Percentiles rank a stretch among this genome's conserved stretches.
Evolutionary conservation across 441 rosid genomes (phyloP).

Genomic region (Adansonia grandidieri): DNA sequence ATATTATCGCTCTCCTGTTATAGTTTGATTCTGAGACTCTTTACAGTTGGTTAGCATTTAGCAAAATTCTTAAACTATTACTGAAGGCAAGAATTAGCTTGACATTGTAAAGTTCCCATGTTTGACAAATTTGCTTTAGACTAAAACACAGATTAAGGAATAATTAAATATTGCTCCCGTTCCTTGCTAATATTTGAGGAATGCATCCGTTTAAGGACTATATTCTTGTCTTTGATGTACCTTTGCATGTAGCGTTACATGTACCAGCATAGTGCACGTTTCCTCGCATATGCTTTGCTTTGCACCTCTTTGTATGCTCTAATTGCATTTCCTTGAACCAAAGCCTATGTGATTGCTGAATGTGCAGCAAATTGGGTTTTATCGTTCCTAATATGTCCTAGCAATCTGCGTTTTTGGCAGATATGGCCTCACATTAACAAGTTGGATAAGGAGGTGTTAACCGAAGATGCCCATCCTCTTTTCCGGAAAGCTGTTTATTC

Average conservation of each 20-base stretch:
- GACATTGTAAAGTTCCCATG: neutral
- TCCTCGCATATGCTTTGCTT: neutral
- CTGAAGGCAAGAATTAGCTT: neutral
- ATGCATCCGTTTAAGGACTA: neutral
- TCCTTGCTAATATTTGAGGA: neutral
- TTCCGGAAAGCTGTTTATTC: slow-evolving; percentile 71
- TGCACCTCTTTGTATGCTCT: neutral
- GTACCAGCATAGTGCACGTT: neutral
- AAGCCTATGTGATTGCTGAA: neutral
- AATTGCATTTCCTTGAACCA: slow-evolving; percentile 16
- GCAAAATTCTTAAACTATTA: neutral
- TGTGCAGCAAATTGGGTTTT: slow-evolving; percentile 13
- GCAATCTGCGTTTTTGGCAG: slow-evolving; percentile 43
- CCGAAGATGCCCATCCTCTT: slow-evolving; percentile 77
- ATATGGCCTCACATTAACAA: slow-evolving; percentile 87
- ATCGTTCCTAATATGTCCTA: slow-evolving; percentile 16
- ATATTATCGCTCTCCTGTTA: neutral
- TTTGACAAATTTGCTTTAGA: neutral
- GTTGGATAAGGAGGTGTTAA: slow-evolving; percentile 70
- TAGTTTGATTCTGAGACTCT: neutral
- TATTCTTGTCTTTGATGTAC: neutral
- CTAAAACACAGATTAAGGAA: neutral
- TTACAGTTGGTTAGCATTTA: neutral
- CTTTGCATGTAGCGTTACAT: neutral
- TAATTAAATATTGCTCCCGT: neutral